Evolutionary conservation across 2,329 filamentous ascomycete species (phyloP), one percentile per base, ranked within the genome.

Genomic region (Arachnopeziza araneosa): DNA sequence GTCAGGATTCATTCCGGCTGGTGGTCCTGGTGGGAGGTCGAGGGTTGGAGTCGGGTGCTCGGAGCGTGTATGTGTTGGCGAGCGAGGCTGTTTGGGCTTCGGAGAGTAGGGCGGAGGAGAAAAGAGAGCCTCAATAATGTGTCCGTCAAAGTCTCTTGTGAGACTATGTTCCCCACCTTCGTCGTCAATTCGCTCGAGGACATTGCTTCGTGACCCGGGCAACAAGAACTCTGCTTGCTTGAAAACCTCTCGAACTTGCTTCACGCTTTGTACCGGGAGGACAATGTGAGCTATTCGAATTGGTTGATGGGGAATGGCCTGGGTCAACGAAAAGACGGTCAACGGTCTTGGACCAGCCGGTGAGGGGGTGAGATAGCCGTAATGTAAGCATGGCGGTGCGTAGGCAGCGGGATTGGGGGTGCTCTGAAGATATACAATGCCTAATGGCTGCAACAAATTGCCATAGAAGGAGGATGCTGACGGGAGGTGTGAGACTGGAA

Each of bases 391-490:
- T 21, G 64, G 56, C 12, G 65, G 63, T 2, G 63, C 36, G 32
- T 64, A 52, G 21, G 60, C 53, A 23, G 58, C 54, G 30, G 67
- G 56, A 52, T 24, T 24, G 22, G 32, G 32, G 10, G 32, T 24
- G n/a, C 23, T 23, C n/a, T 57, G 55, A 14, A 57, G 24, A n/a
- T 52, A 24, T 12, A 52, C 19, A 52, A 57, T 57, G 4, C 89
- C 89, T 23, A 96, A 80, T 2, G 90, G 88, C 67, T 93, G 90
- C 8, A 91, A 81, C 65, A 91, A 81, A 63, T 89, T 83, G 23
- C 92, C 83, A 75, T 91, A 96, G 78, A 96, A 96, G 8, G 91
- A 95, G 55, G 88, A 85, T 2, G 91, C 89, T 44, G 87, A 85
- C 58, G 91, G 84, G 57, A 96, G 84, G 74, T 93, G 87, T 62